Base-by-base conservation (phyloP, 352 stramenopile species). In the Globisporangium paroecandrum region DNA sequence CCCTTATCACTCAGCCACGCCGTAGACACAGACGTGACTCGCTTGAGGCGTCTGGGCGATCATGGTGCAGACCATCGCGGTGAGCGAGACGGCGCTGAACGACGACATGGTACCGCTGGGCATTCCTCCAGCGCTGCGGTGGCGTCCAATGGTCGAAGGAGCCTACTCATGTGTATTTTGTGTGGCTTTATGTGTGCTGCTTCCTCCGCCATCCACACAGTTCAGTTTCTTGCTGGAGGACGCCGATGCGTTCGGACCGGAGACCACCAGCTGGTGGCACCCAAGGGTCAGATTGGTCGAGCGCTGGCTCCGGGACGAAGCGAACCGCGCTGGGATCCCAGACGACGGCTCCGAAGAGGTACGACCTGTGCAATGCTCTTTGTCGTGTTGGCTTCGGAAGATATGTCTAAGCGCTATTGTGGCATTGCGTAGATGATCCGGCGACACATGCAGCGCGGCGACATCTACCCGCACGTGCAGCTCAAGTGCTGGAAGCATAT, bases 401-500 rank as follows among this genome's bases (percentile, higher is more conserved):
- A 18, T 38, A 0, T 62, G 7, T 24, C 0, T 54, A 29, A 46
- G 38, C 38, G 13, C 13, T 34, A 20, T 9, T 32, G 2, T 38
- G 8, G 22, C 24, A 15, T 27, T 25, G 24, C 7, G 25, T 63
- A 94, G 86, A 89, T 90, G 72, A 86, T 92, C 55, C 82, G 78
- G 1, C 71, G 73, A 29, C 79, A 87, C 56, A 84, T 94, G 51
- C 81, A 92, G 43, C 83, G 87, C 2, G 84, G 87, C 36, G 83
- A 91, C 27, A 82, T 89, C 18, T 86, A 92, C 55, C 74, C 84
- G 25, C 71, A 78, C 38, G 74, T 71, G 34, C 83, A 89, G 60
- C 69, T 78, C 70, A 91, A 91, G 64, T 94, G 87, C 67, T 94
- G 84, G 87, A 87, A 84, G 27, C 77, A 94, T 58, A 91, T 93